Conservation (phyloP, 352 stramenopile genomes). For the Elongisporangium prolatum region DNA sequence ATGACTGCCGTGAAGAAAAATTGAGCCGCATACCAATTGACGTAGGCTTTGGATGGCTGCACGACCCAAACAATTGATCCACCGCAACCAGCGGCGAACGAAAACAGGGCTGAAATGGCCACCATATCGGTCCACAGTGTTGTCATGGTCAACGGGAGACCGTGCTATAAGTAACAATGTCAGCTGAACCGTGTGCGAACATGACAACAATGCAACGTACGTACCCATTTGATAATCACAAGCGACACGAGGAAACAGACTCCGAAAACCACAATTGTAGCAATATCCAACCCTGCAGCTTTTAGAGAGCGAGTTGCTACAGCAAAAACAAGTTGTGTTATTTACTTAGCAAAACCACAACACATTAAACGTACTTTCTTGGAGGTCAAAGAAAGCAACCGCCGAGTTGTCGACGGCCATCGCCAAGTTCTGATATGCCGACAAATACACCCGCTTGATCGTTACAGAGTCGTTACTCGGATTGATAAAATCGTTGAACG, state of each 20-base stretch:
- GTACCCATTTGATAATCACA: slow-evolving; percentile 76
- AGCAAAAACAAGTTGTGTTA: neutral
- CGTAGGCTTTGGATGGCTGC: slow-evolving; percentile 77
- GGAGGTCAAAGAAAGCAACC: slow-evolving; percentile 36
- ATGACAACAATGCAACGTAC: neutral
- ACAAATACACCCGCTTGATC: slow-evolving; percentile 68
- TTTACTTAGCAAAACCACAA: neutral
- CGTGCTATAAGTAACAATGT: slow-evolving; percentile 32
- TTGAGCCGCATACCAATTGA: slow-evolving; percentile 82
- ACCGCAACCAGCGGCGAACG: slow-evolving; percentile 71
- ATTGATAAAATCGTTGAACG: slow-evolving; percentile 62
- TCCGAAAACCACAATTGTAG: slow-evolving; percentile 67
- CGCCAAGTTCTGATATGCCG: slow-evolving; percentile 53
- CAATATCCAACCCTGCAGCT: slow-evolving; percentile 60
- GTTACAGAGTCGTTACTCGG: slow-evolving; percentile 48
- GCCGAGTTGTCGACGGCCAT: slow-evolving; percentile 59
- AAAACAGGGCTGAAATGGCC: slow-evolving; percentile 76
- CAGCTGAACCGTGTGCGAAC: neutral
- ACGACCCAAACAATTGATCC: slow-evolving; percentile 82
- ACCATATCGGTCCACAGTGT: slow-evolving; percentile 87
- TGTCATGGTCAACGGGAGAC: slow-evolving; percentile 71
- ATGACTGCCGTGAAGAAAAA: slow-evolving; percentile 88
- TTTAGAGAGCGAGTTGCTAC: slow-evolving; percentile 29
- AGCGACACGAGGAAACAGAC: slow-evolving; percentile 77
- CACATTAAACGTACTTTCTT: slow-evolving; percentile 15